phyloP scores from a whole-genome alignment of 345 rosid genomes.

The Melaleuca quinquenervia region DNA sequence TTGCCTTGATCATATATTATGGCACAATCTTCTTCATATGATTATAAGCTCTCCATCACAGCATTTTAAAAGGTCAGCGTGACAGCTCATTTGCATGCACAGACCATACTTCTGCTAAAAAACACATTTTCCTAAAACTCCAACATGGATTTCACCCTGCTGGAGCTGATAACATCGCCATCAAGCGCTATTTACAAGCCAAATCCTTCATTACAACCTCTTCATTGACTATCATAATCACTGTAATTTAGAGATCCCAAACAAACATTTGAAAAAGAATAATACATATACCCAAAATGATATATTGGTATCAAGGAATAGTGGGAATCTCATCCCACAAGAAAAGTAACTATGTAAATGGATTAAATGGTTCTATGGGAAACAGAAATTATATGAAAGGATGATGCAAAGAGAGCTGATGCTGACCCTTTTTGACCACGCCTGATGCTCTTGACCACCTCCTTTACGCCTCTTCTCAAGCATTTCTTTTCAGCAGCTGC shows the following conservation, averaged over 20 bases:
- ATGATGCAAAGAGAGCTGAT: neutral
- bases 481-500: slow-evolving; percentile 85
- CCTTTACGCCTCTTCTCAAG: slow-evolving; percentile 97
- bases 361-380: neutral
- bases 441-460: slow-evolving; percentile 87
- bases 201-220: neutral
- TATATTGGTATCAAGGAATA: neutral
- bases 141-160: neutral
- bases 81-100: neutral
- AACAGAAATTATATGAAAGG: neutral
- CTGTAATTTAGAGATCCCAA: neutral
- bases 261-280: neutral
- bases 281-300: neutral
- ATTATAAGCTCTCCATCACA: neutral
- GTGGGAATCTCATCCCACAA: neutral
- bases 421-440: slow-evolving; percentile 84
- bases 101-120: neutral
- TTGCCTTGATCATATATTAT: neutral
- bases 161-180: neutral
- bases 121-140: neutral
- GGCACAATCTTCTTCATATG: neutral
- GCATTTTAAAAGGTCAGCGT: neutral
- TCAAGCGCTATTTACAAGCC: neutral
- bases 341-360: neutral
- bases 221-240: neutral